Base-by-base conservation (phyloP, 345 rosid genomes). In the Euphorbia tirucalli region DNA sequence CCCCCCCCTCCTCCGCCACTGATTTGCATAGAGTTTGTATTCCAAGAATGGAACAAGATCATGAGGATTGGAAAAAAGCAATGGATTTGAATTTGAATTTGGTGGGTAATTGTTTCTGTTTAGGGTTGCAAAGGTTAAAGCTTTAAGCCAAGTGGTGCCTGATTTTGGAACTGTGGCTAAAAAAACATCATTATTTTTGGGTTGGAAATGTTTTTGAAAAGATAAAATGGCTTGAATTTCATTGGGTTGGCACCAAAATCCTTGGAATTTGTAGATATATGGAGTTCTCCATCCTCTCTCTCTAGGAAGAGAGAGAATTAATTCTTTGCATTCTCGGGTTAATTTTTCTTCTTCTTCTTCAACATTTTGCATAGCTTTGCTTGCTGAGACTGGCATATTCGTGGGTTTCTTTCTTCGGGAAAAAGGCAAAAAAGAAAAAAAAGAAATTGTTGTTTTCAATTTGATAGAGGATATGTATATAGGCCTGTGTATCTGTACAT, bases 211-310 rank as follows among this genome's bases (percentile, higher is more conserved):
- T 0, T 41, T 74, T 3, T 82, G 84, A 46, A 82, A 82, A 31
- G 79, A 77, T 8, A 71, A 6, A 4, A 84, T 80, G 44, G 95
- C 81, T 76, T 87, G 86, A 59, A 93, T 88, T 75, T 87, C 83
- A 15, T 74, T 75, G 24, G 87, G 56, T 44, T 85, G 93, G 82
- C 89, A 89, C 98, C 97, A 93, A 71, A 85, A 88, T 0, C 87
- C 90, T 77, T 89, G 90, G 71, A 82, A 87, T 21, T 74, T 39
- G 57, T 87, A 87, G 61, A 89, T 72, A 77, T 74, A 78, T 21
- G 79, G 80, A 58, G 94, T 87, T 78, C 93, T 78, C 93, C 94
- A 93, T 4, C 94, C 94, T 72, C 72, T 84, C 66, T 85, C 88
- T 54, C 31, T 83, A 0, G 91, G 97, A 59, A 90, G 89, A 61